These are phyloP conservation scores for Camelina laxa DNA, from an alignment of 345 rosid species.

Conservation along the genomic window DNA sequence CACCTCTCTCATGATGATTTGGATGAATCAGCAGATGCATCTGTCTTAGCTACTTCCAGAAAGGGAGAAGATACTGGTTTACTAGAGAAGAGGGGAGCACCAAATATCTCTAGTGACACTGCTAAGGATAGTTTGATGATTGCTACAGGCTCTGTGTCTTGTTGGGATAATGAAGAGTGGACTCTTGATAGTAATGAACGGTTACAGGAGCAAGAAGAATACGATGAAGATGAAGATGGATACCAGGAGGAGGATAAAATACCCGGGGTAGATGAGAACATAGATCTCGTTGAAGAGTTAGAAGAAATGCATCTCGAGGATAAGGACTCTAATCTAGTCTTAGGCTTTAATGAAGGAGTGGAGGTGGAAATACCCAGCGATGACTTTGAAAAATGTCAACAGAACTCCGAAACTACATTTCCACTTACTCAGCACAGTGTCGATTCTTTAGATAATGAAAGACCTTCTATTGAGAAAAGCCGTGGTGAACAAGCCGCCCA, in stretches of 20 bases:
- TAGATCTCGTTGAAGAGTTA: slow-evolving; percentile 57
- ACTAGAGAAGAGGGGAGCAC: slow-evolving; percentile 48
- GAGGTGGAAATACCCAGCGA: slow-evolving; percentile 84
- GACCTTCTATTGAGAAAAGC: slow-evolving; percentile 46
- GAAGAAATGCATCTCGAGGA: slow-evolving; percentile 66
- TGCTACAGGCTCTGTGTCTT: slow-evolving; percentile 60
- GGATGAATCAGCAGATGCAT: slow-evolving; percentile 82
- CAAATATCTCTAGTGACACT: slow-evolving; percentile 49
- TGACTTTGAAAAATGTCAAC: slow-evolving; percentile 67
- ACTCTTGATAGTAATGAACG: slow-evolving; percentile 60
- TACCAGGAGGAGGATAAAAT: slow-evolving; percentile 83
- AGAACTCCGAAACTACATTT: slow-evolving; percentile 53
- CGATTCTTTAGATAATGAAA: slow-evolving; percentile 49
- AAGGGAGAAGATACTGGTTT: slow-evolving; percentile 53
- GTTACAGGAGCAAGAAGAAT: slow-evolving; percentile 91
- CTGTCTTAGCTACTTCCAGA: slow-evolving; percentile 51
- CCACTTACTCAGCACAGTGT: slow-evolving; percentile 50
- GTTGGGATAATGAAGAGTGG: slow-evolving; percentile 93
- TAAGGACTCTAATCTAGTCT: slow-evolving; percentile 66
- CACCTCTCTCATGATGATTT: slow-evolving; percentile 94
- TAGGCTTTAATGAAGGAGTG: slow-evolving; percentile 89
- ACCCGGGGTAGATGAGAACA: slow-evolving; percentile 75
- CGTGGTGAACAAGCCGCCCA: slow-evolving; percentile 50
- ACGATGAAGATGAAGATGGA: slow-evolving; percentile 91
- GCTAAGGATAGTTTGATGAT: slow-evolving; percentile 54